Evolutionary conservation across 768 basidiomycete genomes (phyloP), one percentile per base, ranked within the genome.

Genomic region (Dacryopinax primogenitus): DNA sequence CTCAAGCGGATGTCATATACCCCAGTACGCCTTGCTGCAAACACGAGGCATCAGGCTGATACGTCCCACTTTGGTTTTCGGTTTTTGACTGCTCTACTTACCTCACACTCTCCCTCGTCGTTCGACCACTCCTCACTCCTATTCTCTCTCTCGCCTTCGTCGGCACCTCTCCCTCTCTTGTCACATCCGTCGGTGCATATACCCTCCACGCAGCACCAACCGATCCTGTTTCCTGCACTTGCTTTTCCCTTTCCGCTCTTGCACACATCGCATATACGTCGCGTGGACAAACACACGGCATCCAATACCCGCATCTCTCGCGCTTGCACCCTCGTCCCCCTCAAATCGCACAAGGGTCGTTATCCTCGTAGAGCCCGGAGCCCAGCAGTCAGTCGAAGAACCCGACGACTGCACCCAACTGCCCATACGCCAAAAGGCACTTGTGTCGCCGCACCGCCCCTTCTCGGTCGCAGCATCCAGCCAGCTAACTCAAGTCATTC

Each of bases 1-100:
- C 51, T 28, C 51, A 58, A 26, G 51, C 32, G 30, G 51, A 58
- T 58, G 32, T 58, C 51, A 58, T 58, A 58, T 58, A 58, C 51
- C 26, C 51, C 23, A 13, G 51, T 18, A 30, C 30, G 21, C 51
- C 51, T 28, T 9, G 51, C 51, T 4, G 13, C 23, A 58, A 26
- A 58, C 51, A 58, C 51, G 51, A 58, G 51, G 51, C 51, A 30
- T 58, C 51, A 13, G 7, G 9, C 4, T 18, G 13, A 58, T 58
- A 58, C 23, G 23, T 26, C 51, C 51, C 51, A 58, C 11, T 30
- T 30, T 26, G 13, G 26, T 11, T 58, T 15, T 23, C 51, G 51
- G 51, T 58, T 58, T 58, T 58, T 15, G 51, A 15, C 13, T 30
- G 51, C 23, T 47, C 12, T 47, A 58, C 51, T 13, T 32, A 58